A percentile compares a stretch with the other conserved stretches of the same genome.
phyloP scores from a whole-genome alignment of 371 early-diverging fungal genomes.

The Rhizopus delemar region DNA sequence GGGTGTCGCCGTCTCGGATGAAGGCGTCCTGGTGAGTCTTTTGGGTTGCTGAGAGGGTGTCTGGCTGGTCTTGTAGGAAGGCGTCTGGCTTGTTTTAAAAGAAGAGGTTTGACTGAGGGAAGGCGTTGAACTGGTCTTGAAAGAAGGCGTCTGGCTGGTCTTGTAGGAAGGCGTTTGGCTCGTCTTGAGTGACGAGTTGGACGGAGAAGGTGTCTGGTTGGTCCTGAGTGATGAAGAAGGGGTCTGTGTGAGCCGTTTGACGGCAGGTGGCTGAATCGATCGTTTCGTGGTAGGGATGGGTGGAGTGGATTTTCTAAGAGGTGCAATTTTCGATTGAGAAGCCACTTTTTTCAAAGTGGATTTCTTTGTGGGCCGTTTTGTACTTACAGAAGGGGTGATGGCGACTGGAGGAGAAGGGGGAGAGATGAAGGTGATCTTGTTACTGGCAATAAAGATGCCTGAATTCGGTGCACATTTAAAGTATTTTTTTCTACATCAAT shows the following conservation, averaged over 20 bases:
- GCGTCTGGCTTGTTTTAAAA: not conserved
- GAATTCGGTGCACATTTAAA: conserved; percentile 68
- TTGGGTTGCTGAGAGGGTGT: not conserved
- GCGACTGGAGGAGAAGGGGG: conserved; percentile 7
- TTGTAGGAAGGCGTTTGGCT: not conserved
- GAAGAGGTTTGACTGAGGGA: not conserved
- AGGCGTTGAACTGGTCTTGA: conserved; percentile 7
- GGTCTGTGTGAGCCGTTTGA: conserved; percentile 2
- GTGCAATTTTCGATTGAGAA: not conserved
- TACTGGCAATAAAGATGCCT: conserved; percentile 70
- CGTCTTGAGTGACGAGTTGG: not conserved
- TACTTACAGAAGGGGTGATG: conserved; percentile 4
- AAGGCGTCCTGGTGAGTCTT: not conserved
- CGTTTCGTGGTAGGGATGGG: conserved; percentile 9
- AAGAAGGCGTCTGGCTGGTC: not conserved
- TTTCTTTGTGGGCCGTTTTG: not conserved
- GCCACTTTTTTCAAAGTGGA: conserved; percentile 10
- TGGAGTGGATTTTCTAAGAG: conserved; percentile 10
- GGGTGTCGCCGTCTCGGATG: not conserved
- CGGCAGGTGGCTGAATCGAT: conserved; percentile 1
- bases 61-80: not conserved
- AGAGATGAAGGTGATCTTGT: conserved; percentile 51
- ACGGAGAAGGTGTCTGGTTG: conserved; percentile 10
- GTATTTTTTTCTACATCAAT: conserved; percentile 44
- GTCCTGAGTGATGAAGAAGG: conserved; percentile 1